Conservation (phyloP, 768 basidiomycete species). For the Lyophyllum decastes region DNA sequence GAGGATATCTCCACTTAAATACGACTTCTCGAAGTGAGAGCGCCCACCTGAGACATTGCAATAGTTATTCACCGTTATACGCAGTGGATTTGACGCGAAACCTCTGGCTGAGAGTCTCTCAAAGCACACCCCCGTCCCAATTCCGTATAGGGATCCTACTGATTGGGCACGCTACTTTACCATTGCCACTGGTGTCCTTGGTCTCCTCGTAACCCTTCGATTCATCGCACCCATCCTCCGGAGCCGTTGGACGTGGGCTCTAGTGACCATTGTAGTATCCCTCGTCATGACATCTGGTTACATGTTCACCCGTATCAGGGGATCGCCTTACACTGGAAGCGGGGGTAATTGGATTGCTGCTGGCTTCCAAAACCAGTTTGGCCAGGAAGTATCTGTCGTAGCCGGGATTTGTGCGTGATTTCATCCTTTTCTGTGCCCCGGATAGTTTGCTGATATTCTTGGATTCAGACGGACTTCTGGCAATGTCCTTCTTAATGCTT, state of each 20-base stretch:
- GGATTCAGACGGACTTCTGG: slow-evolving; percentile 78
- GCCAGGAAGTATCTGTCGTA: slow-evolving; percentile 90
- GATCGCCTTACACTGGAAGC: slow-evolving; percentile 64
- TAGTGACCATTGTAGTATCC: slow-evolving; percentile 53
- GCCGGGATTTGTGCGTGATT: slow-evolving; percentile 75
- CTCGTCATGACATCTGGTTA: slow-evolving; percentile 90
- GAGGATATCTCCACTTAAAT: slow-evolving; percentile 59
- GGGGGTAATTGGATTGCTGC: slow-evolving; percentile 81
- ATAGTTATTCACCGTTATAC: neutral
- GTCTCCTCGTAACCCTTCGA: slow-evolving; percentile 51
- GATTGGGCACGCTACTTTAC: slow-evolving; percentile 65
- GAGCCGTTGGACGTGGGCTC: slow-evolving; percentile 80
- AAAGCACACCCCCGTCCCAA: slow-evolving; percentile 71
- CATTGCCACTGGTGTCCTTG: slow-evolving; percentile 44
- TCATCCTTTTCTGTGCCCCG: neutral
- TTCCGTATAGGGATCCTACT: slow-evolving; percentile 82
- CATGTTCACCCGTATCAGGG: slow-evolving; percentile 96
- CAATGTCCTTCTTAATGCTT: slow-evolving; percentile 77
- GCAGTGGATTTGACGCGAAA: slow-evolving; percentile 81
- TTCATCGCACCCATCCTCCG: slow-evolving; percentile 65
- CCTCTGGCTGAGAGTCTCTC: slow-evolving; percentile 78
- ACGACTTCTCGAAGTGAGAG: slow-evolving; percentile 75
- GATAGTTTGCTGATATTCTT: neutral
- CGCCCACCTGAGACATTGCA: neutral
- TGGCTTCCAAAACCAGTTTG: slow-evolving; percentile 89